Conservation (phyloP, 495 filamentous ascomycete genomes). For the Aspergillus baeticus region DNA sequence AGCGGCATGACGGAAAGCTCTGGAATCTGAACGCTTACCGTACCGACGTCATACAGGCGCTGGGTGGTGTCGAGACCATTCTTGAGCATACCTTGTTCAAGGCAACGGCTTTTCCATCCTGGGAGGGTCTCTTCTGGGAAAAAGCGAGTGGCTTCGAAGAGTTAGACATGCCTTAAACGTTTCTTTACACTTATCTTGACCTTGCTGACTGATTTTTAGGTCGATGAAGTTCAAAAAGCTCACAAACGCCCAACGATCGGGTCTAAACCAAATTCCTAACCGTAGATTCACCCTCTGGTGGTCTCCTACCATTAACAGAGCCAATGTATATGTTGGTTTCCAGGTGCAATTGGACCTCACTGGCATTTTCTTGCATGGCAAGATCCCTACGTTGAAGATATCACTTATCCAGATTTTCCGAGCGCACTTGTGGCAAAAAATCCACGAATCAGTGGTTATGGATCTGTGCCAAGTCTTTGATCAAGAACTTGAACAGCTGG, state of each 20-base stretch:
- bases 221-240: constrained; percentile 99
- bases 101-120: constrained; percentile 96
- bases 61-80: constrained; percentile 99
- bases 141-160: constrained; percentile 77
- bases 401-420: constrained; percentile 99
- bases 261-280: constrained; percentile 99
- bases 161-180: neutral
- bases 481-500: constrained; percentile 91
- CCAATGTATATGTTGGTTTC: constrained; percentile 79
- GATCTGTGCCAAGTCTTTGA: constrained; percentile 99
- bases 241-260: constrained; percentile 95
- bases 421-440: constrained; percentile 99
- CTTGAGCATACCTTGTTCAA: constrained; percentile 98
- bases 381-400: constrained; percentile 98
- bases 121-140: constrained; percentile 99
- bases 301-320: constrained; percentile 72
- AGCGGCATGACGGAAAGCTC: constrained; percentile 95
- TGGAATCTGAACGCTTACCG: constrained; percentile 99
- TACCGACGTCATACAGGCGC: constrained; percentile 96
- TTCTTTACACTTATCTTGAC: neutral
- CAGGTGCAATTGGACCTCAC: constrained; percentile 98
- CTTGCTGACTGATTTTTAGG: neutral
- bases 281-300: constrained; percentile 99
- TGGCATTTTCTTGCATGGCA: constrained; percentile 99
- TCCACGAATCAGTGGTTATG: constrained; percentile 99